These are phyloP conservation scores for Paraphaeosphaeria minitans DNA, from an alignment of 2,329 filamentous ascomycete species.

Conservation along the genomic window DNA sequence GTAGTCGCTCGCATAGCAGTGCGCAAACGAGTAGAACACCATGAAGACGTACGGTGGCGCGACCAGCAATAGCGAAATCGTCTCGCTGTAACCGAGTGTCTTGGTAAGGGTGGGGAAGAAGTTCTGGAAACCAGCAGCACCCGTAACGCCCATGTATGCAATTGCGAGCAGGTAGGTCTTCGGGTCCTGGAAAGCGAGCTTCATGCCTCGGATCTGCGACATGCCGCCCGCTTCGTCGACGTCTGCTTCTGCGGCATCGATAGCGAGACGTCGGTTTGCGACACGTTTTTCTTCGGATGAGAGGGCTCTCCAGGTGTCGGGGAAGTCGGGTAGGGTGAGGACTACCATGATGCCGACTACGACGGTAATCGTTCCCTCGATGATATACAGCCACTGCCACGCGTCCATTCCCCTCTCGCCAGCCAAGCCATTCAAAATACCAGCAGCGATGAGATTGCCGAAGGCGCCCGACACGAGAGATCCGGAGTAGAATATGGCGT, in stretches of 20 bases:
- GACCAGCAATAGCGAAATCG: slow-evolving; percentile 61
- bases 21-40: slow-evolving; percentile 53
- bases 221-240: slow-evolving; percentile 55
- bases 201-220: slow-evolving; percentile 56
- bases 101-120: slow-evolving; percentile 62
- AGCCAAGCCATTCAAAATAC: slow-evolving; percentile 50
- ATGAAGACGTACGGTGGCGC: slow-evolving; percentile 65
- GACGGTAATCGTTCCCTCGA: slow-evolving; percentile 46
- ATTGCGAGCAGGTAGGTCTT: slow-evolving; percentile 57
- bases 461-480: slow-evolving; percentile 56
- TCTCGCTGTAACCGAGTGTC: slow-evolving; percentile 59
- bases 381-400: slow-evolving; percentile 47
- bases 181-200: slow-evolving; percentile 57
- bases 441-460: slow-evolving; percentile 60
- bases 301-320: slow-evolving; percentile 47
- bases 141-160: slow-evolving; percentile 56
- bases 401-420: slow-evolving; percentile 36
- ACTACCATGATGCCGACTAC: slow-evolving; percentile 39
- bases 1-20: slow-evolving; percentile 51
- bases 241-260: slow-evolving; percentile 53
- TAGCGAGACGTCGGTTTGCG: slow-evolving; percentile 55
- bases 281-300: slow-evolving; percentile 51
- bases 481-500: slow-evolving; percentile 59
- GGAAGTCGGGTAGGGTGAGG: slow-evolving; percentile 47
- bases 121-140: slow-evolving; percentile 59